These are phyloP conservation scores for Termitomyces titanicus DNA, from an alignment of 768 basidiomycete species.

Conservation along the genomic window DNA sequence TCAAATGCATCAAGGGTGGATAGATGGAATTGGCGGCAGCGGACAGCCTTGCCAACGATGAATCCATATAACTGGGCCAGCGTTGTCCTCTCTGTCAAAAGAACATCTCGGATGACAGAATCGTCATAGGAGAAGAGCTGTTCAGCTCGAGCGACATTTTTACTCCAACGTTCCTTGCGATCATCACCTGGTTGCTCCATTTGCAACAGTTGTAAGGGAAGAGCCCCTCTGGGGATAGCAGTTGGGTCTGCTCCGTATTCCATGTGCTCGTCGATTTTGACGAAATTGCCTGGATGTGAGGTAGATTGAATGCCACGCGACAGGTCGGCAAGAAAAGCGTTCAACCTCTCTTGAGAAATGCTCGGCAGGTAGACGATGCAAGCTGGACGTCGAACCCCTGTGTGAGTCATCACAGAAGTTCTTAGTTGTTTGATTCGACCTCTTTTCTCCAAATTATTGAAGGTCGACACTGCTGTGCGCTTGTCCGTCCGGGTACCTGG, in stretches of 20 bases:
- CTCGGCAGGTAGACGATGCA: conserved; percentile 66
- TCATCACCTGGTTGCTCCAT: conserved; percentile 39
- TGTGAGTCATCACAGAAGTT: conserved; percentile 56
- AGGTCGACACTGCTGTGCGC: conserved; percentile 58
- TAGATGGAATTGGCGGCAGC: conserved; percentile 64
- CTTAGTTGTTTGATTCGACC: conserved; percentile 69
- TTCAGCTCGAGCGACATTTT: conserved; percentile 41
- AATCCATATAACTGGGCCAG: conserved; percentile 75
- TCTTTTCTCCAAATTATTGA: conserved; percentile 59
- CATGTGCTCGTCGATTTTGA: conserved; percentile 50
- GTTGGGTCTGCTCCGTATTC: conserved; percentile 49
- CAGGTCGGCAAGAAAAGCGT: conserved; percentile 54
- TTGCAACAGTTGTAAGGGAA: conserved; percentile 44
- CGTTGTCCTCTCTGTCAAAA: conserved; percentile 69
- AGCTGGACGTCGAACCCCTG: conserved; percentile 55
- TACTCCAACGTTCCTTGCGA: conserved; percentile 40
- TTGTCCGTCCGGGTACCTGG: conserved; percentile 69
- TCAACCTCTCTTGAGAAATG: conserved; percentile 47
- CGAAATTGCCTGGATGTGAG: conserved; percentile 33
- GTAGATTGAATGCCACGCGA: conserved; percentile 35
- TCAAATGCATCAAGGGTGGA: conserved; percentile 48
- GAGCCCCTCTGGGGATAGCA: conserved; percentile 25
- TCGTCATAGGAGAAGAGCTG: conserved; percentile 54
- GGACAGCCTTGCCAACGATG: conserved; percentile 59
- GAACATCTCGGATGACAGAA: conserved; percentile 50